Percentiles rank a stretch among this genome's conserved stretches.
Conservation (phyloP, 176 grass and related monocot genomes). For the Rhynchospora breviuscula region DNA sequence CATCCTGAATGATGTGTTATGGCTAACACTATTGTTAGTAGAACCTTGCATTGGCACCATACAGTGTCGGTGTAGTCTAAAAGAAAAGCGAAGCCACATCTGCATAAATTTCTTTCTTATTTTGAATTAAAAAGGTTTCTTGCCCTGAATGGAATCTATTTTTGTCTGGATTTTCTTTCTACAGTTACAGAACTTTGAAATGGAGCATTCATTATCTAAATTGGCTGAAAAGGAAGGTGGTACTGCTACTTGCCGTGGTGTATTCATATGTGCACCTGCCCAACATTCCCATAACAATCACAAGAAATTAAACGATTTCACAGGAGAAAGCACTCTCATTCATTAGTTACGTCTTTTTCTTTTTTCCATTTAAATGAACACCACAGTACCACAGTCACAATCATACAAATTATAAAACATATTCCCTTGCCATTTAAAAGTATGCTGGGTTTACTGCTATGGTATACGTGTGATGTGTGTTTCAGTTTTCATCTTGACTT, state of each 20-base stretch:
- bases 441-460: too few species aligned
- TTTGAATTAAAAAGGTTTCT: not conserved
- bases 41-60: not conserved
- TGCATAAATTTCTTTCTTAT: not conserved
- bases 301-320: too few species aligned
- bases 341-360: too few species aligned
- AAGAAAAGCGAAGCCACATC: not conserved
- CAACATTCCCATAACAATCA: too few species aligned
- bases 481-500: too few species aligned
- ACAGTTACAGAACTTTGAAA: slow-evolving; percentile 94
- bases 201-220: slow-evolving; percentile 64
- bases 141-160: not conserved
- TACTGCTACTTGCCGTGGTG: slow-evolving; percentile 49
- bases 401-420: too few species aligned
- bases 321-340: too few species aligned
- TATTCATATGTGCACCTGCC: slow-evolving; percentile 92
- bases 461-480: too few species aligned
- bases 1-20: not conserved
- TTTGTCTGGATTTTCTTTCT: slow-evolving; percentile 30
- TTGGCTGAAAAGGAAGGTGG: slow-evolving; percentile 82
- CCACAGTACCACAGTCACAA: too few species aligned
- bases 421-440: too few species aligned
- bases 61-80: not conserved
- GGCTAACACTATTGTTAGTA: not conserved
- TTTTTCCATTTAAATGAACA: too few species aligned